These are phyloP conservation scores for Coccomyxa subellipsoidea DNA, from an alignment of 163 green algal genomes.

Conservation along the genomic window DNA sequence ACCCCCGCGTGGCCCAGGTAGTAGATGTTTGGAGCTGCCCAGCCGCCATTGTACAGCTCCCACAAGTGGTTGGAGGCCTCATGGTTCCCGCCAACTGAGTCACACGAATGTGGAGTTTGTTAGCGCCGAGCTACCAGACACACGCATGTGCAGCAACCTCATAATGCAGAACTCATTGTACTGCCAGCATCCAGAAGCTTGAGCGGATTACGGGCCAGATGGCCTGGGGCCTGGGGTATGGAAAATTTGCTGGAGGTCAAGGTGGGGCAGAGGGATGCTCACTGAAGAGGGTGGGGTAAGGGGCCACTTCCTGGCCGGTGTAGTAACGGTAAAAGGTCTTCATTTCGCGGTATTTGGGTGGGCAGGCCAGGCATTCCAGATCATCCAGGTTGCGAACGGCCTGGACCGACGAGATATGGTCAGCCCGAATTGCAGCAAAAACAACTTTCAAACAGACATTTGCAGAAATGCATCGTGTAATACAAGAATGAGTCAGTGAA, in stretches of 20 bases:
- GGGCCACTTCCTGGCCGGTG: conserved; percentile 67
- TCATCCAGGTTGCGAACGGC: conserved; percentile 93
- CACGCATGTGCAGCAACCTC: too few relatives aligned
- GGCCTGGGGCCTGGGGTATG: too few relatives aligned
- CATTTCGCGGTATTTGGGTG: conserved; percentile 89
- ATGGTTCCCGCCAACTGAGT: conserved; percentile 98
- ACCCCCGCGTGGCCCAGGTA: conserved; percentile 91
- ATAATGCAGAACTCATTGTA: too few relatives aligned
- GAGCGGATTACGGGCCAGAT: too few relatives aligned
- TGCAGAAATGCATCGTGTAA: too few relatives aligned
- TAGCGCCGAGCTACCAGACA: too few relatives aligned
- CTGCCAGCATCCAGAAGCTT: too few relatives aligned
- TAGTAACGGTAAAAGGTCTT: conserved; percentile 98
- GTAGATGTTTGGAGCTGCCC: conserved; percentile 93
- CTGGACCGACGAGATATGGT: conserved; percentile 53
- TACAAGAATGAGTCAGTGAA: neutral
- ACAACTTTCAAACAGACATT: too few relatives aligned
- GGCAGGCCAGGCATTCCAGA: conserved; percentile 89
- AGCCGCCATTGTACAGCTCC: conserved; percentile 97
- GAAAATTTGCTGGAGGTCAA: neutral
- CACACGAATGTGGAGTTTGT: too few relatives aligned
- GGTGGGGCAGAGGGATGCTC: neutral
- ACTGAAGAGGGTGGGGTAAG: conserved; percentile 94
- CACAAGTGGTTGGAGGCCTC: conserved; percentile 94
- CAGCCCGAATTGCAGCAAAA: too few relatives aligned